Conservation (phyloP, 2,329 filamentous ascomycete species). For the Thelonectria discophora region DNA sequence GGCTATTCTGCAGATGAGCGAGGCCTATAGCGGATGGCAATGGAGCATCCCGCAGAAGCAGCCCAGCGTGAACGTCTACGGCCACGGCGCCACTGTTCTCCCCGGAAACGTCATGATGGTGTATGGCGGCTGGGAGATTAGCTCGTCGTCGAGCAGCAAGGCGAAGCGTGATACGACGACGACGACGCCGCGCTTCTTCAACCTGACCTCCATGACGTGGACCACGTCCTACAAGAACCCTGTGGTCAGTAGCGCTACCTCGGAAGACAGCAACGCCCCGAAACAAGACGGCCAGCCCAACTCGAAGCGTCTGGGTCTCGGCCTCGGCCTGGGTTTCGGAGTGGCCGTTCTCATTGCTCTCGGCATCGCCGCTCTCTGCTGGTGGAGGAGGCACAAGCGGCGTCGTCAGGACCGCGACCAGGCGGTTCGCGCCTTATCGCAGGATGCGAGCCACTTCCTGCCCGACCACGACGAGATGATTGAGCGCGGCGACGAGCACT, state of each 20-base stretch:
- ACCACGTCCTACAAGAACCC: slow-evolving; percentile 60
- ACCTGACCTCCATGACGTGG: slow-evolving; percentile 67
- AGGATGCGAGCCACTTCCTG: slow-evolving; percentile 58
- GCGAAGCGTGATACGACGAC: slow-evolving; percentile 47
- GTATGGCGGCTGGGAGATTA: slow-evolving; percentile 68
- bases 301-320: slow-evolving; percentile 62
- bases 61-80: slow-evolving; percentile 63
- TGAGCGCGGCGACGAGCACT: slow-evolving; percentile 49
- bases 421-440: slow-evolving; percentile 58
- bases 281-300: slow-evolving; percentile 33
- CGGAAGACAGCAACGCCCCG: slow-evolving; percentile 36
- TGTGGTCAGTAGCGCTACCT: slow-evolving; percentile 20
- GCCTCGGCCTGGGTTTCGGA: slow-evolving; percentile 69
- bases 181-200: slow-evolving; percentile 58
- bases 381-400: slow-evolving; percentile 53
- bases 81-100: slow-evolving; percentile 69
- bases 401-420: slow-evolving; percentile 54
- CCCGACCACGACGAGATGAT: slow-evolving; percentile 57
- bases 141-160: slow-evolving; percentile 40
- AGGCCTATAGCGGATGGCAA: slow-evolving; percentile 77
- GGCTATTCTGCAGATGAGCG: slow-evolving; percentile 77
- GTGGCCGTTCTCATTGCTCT: slow-evolving; percentile 58
- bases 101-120: slow-evolving; percentile 76
- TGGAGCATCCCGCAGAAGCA: slow-evolving; percentile 71
- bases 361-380: slow-evolving; percentile 60